A percentile compares a stretch with the other conserved stretches of the same genome.
Evolutionary conservation across 2,329 filamentous ascomycete genomes (phyloP).

Genomic region (Cordyceps cicadae): DNA sequence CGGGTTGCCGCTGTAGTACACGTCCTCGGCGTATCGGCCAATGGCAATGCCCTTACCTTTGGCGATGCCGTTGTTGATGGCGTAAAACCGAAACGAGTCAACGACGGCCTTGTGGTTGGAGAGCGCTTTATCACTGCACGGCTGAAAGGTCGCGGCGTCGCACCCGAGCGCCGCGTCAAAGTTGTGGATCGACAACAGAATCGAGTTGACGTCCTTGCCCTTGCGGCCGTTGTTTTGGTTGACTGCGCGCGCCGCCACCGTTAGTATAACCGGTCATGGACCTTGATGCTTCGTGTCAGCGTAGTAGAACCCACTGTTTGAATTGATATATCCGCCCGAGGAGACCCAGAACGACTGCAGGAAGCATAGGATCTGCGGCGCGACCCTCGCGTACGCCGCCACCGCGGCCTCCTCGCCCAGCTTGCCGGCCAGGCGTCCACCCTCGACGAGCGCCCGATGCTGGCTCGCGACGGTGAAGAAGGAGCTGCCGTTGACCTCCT

Average conservation of each 20-base stretch:
- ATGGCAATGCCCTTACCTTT: slow-evolving; percentile 52
- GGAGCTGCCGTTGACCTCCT: slow-evolving; percentile 66
- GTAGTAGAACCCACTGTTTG: slow-evolving; percentile 46
- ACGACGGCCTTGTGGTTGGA: slow-evolving; percentile 69
- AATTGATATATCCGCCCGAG: slow-evolving; percentile 51
- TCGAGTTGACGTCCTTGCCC: slow-evolving; percentile 64
- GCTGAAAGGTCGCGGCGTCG: slow-evolving; percentile 66
- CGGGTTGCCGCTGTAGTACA: slow-evolving; percentile 70
- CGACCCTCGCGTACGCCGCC: slow-evolving; percentile 48
- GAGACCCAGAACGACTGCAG: slow-evolving; percentile 65
- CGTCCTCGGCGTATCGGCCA: slow-evolving; percentile 63
- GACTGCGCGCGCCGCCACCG: slow-evolving; percentile 25
- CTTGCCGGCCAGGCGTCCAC: slow-evolving; percentile 54
- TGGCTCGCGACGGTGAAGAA: slow-evolving; percentile 70
- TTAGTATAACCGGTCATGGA: too few species aligned
- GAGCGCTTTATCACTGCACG: slow-evolving; percentile 60
- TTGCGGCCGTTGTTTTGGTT: slow-evolving; percentile 52
- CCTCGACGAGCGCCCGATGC: slow-evolving; percentile 62
- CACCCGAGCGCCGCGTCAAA: slow-evolving; percentile 62
- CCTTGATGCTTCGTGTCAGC: too few species aligned
- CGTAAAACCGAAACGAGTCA: slow-evolving; percentile 69
- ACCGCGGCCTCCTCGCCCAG: slow-evolving; percentile 52
- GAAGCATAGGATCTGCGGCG: slow-evolving; percentile 65
- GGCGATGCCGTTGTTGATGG: slow-evolving; percentile 57
- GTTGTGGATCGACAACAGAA: slow-evolving; percentile 57